These are phyloP conservation scores for Aspergillus nanangensis DNA, from an alignment of 495 filamentous ascomycete species.

Conservation along the genomic window DNA sequence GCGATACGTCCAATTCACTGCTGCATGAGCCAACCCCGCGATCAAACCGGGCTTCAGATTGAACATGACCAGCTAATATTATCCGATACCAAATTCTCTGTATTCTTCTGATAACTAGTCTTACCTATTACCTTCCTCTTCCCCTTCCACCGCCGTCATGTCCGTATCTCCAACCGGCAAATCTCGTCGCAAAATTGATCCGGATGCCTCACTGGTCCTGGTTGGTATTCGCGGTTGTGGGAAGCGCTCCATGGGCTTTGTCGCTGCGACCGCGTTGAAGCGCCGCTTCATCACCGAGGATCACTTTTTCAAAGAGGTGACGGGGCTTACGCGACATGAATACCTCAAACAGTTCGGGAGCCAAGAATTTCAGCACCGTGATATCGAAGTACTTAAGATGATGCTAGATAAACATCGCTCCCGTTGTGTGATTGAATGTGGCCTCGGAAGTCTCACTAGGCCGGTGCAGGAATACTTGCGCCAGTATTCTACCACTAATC, in stretches of 20 bases:
- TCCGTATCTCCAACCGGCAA: constrained; percentile 39
- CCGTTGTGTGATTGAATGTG: constrained; percentile 70
- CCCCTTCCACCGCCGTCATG: not conserved
- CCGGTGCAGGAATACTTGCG: constrained; percentile 54
- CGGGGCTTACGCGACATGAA: constrained; percentile 58
- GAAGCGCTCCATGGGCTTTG: constrained; percentile 74
- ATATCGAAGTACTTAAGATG: constrained; percentile 60
- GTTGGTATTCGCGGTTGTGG: constrained; percentile 74
- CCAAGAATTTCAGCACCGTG: constrained; percentile 60
- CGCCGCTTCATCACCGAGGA: constrained; percentile 74
- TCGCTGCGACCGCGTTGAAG: constrained; percentile 69
- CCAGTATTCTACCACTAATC: constrained; percentile 58
- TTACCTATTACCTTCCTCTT: not conserved
- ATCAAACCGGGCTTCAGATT: too few species aligned
- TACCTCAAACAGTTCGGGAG: constrained; percentile 61
- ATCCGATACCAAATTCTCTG: too few species aligned
- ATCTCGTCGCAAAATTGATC: constrained; percentile 49
- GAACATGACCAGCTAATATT: too few species aligned
- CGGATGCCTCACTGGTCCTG: constrained; percentile 69
- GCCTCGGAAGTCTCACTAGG: constrained; percentile 53
- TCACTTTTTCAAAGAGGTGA: constrained; percentile 66
- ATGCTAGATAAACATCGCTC: constrained; percentile 62
- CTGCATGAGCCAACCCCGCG: too few species aligned
- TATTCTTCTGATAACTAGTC: too few species aligned
- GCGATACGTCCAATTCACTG: too few species aligned